Percentiles rank a stretch among this genome's conserved stretches.
phyloP scores from a whole-genome alignment of 1,284 basidiomycete genomes.

The Leucoagaricus sp. region DNA sequence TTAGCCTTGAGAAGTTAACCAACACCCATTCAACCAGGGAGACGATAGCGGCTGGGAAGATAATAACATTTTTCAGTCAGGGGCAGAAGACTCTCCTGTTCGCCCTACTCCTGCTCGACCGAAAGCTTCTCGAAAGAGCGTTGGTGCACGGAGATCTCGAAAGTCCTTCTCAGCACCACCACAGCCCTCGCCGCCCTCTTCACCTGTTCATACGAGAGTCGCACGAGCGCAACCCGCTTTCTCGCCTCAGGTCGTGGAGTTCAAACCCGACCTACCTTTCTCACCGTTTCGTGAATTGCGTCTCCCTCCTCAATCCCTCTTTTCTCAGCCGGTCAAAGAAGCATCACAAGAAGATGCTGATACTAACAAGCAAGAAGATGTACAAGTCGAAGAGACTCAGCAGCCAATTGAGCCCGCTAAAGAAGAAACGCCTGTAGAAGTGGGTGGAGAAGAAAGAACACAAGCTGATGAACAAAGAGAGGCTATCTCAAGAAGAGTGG shows the following conservation, averaged over 20 bases:
- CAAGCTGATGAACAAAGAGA: slow-evolving; percentile 22
- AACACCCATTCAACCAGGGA: slow-evolving; percentile 24
- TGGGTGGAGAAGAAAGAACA: not conserved
- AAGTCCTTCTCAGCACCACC: slow-evolving; percentile 76
- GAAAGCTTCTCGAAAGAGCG: slow-evolving; percentile 49
- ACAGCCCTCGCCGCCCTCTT: slow-evolving; percentile 44
- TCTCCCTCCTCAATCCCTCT: slow-evolving; percentile 1
- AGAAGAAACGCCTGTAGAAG: not conserved
- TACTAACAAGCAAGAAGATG: slow-evolving; percentile 22
- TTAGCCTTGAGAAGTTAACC: slow-evolving; percentile 12
- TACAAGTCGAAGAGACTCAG: slow-evolving; percentile 16
- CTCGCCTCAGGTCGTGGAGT: slow-evolving; percentile 47
- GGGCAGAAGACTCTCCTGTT: slow-evolving; percentile 72
- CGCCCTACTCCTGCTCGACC: slow-evolving; percentile 58
- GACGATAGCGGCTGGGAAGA: slow-evolving; percentile 85
- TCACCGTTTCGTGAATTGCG: slow-evolving; percentile 25
- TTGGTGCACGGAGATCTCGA: slow-evolving; percentile 52
- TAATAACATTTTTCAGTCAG: slow-evolving; percentile 83
- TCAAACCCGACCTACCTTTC: slow-evolving; percentile 57
- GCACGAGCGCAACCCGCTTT: slow-evolving; percentile 25
- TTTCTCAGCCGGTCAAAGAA: slow-evolving; percentile 26
- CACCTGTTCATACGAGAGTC: slow-evolving; percentile 23
- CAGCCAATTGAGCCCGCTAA: not conserved
- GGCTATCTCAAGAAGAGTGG: slow-evolving; percentile 32
- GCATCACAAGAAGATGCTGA: slow-evolving; percentile 18